Percentiles rank a stretch among this genome's conserved stretches.
Evolutionary conservation across 306 rosid genomes (phyloP).

Genomic region (Rosa rugosa): DNA sequence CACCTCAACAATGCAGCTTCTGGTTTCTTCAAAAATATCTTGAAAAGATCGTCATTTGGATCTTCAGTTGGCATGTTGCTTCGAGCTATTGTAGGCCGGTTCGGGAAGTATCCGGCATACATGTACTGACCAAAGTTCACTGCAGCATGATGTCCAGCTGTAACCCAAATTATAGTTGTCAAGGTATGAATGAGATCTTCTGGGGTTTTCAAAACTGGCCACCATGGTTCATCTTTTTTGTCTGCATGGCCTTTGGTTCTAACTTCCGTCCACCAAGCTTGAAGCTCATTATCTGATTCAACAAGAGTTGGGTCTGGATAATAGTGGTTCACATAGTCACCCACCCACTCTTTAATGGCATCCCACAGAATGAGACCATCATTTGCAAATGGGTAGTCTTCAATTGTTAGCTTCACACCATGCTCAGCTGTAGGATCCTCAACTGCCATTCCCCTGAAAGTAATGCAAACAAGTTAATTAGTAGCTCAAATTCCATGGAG

Average conservation of each 20-base stretch:
- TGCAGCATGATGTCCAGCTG: constrained; percentile 42
- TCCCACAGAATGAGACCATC: constrained; percentile 42
- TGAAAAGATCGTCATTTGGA: constrained; percentile 17
- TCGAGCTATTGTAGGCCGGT: background rate
- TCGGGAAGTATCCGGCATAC: constrained; percentile 21
- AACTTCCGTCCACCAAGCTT: constrained; percentile 6
- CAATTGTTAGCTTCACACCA: background rate
- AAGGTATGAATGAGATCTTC: constrained; percentile 22
- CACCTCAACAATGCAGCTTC: constrained; percentile 30
- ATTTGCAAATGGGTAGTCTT: constrained; percentile 44
- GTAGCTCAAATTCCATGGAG: too few relatives aligned
- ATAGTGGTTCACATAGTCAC: constrained; percentile 37
- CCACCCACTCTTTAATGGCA: constrained; percentile 31
- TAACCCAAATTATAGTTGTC: constrained; percentile 37
- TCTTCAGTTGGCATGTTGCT: constrained; percentile 25
- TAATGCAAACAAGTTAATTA: background rate
- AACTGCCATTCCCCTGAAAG: constrained; percentile 39
- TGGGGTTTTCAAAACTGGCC: constrained; percentile 30
- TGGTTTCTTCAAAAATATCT: constrained; percentile 23
- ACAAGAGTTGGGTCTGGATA: constrained; percentile 21
- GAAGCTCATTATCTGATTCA: constrained; percentile 34
- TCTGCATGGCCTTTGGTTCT: too few relatives aligned
- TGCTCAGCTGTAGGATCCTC: constrained; percentile 12
- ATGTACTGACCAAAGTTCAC: constrained; percentile 42
- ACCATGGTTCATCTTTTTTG: constrained; percentile 20